phyloP scores from a whole-genome alignment of 441 rosid genomes.

The Adansonia gregorii region DNA sequence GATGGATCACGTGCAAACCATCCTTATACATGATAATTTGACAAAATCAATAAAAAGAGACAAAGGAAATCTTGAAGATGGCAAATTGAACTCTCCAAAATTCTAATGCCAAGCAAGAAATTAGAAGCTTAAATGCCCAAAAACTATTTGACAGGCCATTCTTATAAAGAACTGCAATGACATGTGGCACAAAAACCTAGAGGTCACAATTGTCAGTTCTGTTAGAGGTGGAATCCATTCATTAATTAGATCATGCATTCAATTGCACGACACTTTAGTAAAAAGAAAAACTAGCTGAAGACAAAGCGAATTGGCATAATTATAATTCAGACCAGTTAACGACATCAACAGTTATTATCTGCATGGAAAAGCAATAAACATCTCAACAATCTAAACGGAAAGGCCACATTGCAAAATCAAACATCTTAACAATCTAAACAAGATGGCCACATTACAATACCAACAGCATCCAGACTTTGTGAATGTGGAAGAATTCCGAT shows the following conservation, averaged over 20 bases:
- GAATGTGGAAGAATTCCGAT: conserved; percentile 81
- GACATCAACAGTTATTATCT: not conserved
- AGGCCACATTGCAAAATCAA: not conserved
- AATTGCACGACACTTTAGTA: not conserved
- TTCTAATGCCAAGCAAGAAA: not conserved
- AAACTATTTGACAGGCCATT: not conserved
- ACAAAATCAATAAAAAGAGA: conserved; percentile 18
- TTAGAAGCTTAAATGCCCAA: conserved; percentile 11
- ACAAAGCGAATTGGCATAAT: not conserved
- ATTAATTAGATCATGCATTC: not conserved
- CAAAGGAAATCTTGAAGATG: conserved; percentile 3
- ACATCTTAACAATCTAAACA: conserved; percentile 4
- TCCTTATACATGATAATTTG: conserved; percentile 48
- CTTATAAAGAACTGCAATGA: not conserved
- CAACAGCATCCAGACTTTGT: conserved; percentile 83
- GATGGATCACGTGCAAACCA: conserved; percentile 88
- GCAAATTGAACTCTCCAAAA: conserved; percentile 9
- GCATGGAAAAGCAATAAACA: conserved; percentile 9
- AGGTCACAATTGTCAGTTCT: not conserved
- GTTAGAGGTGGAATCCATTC: not conserved
- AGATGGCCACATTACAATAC: conserved; percentile 45
- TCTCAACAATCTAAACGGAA: conserved; percentile 3
- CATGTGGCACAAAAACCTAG: not conserved
- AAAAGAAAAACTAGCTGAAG: not conserved
- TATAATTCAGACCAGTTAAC: not conserved